These are phyloP conservation scores for Hippophae gyantsensis DNA, from an alignment of 306 rosid genomes.

Conservation along the genomic window DNA sequence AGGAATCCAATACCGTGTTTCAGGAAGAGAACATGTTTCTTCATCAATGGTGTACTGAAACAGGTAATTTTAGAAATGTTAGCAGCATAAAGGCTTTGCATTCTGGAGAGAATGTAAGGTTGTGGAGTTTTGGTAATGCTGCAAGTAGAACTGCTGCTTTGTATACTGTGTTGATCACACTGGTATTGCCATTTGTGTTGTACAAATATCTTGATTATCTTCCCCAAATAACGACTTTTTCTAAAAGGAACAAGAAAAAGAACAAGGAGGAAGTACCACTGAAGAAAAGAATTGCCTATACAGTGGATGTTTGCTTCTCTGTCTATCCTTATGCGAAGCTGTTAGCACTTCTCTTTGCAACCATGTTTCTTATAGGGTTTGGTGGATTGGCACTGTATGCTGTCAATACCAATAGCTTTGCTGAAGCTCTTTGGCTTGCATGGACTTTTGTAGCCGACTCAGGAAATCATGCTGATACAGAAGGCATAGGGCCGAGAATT, in stretches of 20 bases:
- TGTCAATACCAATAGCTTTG: constrained; percentile 74
- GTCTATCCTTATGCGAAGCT: constrained; percentile 92
- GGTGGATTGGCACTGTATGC: constrained; percentile 94
- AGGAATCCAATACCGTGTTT: constrained; percentile 7
- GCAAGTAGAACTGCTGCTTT: constrained; percentile 59
- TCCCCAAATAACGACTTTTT: constrained; percentile 47
- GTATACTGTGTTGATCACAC: constrained; percentile 50
- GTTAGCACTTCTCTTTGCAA: constrained; percentile 90
- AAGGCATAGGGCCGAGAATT: constrained; percentile 89
- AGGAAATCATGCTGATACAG: constrained; percentile 93
- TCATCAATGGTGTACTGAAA: constrained; percentile 22
- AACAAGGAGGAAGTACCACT: constrained; percentile 73
- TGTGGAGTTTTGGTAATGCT: constrained; percentile 25
- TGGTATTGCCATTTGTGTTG: constrained; percentile 55
- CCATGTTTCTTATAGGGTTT: constrained; percentile 77
- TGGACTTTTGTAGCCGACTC: constrained; percentile 97
- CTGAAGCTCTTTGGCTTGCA: constrained; percentile 96
- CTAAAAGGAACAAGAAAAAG: constrained; percentile 39
- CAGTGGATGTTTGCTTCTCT: constrained; percentile 87
- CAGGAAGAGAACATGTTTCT: constrained; percentile 47
- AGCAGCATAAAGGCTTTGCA: constrained; percentile 15
- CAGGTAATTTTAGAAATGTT: constrained; percentile 15
- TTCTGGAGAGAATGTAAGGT: constrained; percentile 15
- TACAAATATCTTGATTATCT: constrained; percentile 70
- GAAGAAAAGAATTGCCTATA: constrained; percentile 84